Percentiles rank a stretch among this genome's conserved stretches.
Conservation (phyloP, 2,329 filamentous ascomycete genomes). For the Fusarium equiseti region DNA sequence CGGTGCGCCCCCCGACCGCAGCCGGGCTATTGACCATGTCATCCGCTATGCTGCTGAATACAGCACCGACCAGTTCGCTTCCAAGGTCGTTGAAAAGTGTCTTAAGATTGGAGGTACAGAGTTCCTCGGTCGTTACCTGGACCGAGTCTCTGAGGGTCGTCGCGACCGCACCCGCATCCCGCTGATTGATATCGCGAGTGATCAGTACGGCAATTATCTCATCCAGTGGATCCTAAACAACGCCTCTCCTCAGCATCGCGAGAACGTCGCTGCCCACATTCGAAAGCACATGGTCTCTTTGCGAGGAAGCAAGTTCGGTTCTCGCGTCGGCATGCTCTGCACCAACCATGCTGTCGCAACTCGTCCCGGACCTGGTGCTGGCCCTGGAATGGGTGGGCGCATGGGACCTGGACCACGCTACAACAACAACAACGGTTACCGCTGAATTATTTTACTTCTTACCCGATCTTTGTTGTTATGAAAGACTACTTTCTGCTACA, state of each 20-base stretch:
- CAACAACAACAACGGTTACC: slow-evolving; percentile 67
- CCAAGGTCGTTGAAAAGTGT: slow-evolving; percentile 99
- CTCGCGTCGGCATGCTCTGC: slow-evolving; percentile 98
- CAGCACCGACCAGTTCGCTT: slow-evolving; percentile 99
- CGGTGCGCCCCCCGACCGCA: slow-evolving; percentile 89
- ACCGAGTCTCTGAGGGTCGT: slow-evolving; percentile 92
- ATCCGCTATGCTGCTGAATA: slow-evolving; percentile 94
- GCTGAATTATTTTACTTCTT: slow-evolving; percentile 53
- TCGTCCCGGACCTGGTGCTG: slow-evolving; percentile 85
- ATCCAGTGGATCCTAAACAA: slow-evolving; percentile 97
- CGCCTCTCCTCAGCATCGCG: slow-evolving; percentile 86
- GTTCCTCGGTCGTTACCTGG: slow-evolving; percentile 91
- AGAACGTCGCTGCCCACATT: slow-evolving; percentile 92
- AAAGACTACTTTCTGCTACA: slow-evolving; percentile 5
- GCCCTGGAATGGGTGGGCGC: slow-evolving; percentile 70
- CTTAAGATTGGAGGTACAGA: slow-evolving; percentile 94
- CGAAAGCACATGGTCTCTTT: slow-evolving; percentile 99
- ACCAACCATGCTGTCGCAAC: slow-evolving; percentile 93
- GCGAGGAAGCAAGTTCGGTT: slow-evolving; percentile 97
- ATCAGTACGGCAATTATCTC: slow-evolving; percentile 98
- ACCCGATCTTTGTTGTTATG: slow-evolving; percentile 1
- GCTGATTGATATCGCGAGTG: slow-evolving; percentile 96
- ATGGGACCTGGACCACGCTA: slow-evolving; percentile 70
- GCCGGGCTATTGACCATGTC: slow-evolving; percentile 94
- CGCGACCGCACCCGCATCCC: slow-evolving; percentile 94